These are phyloP conservation scores for Ramichloridium luteum DNA, from an alignment of 2,329 filamentous ascomycete species.

Conservation along the genomic window DNA sequence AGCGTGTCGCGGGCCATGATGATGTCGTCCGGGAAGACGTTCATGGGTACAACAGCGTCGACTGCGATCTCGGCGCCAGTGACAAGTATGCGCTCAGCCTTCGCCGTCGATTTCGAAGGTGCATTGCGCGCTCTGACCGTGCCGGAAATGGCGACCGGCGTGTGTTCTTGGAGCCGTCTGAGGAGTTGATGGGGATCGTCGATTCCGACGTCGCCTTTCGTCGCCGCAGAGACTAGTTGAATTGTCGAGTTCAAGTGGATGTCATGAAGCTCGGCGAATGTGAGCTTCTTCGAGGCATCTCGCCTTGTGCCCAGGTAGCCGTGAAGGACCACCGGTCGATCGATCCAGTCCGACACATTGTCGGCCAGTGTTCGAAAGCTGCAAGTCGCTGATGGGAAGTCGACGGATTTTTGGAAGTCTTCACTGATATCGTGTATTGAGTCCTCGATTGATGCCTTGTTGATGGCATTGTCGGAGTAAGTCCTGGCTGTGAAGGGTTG, in stretches of 20 bases:
- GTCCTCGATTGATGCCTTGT: too few species aligned
- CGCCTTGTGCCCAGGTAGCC: slow-evolving; percentile 62
- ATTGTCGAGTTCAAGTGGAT: slow-evolving; percentile 31
- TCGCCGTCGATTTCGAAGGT: slow-evolving; percentile 18
- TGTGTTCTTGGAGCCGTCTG: slow-evolving; percentile 27
- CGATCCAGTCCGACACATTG: slow-evolving; percentile 16
- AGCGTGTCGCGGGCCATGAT: slow-evolving; percentile 62
- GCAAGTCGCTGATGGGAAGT: slow-evolving; percentile 36
- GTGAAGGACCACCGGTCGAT: slow-evolving; percentile 41
- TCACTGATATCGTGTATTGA: too few species aligned
- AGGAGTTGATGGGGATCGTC: slow-evolving; percentile 16
- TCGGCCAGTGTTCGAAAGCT: slow-evolving; percentile 19
- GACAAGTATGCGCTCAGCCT: slow-evolving; percentile 5
- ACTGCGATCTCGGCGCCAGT: slow-evolving; percentile 10
- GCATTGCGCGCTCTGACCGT: slow-evolving; percentile 32
- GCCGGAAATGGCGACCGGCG: slow-evolving; percentile 43
- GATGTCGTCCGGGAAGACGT: slow-evolving; percentile 61
- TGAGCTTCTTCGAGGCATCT: slow-evolving; percentile 55
- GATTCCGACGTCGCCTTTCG: slow-evolving; percentile 17
- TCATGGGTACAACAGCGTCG: too few species aligned
- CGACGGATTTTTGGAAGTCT: slow-evolving; percentile 25
- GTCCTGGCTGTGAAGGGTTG: too few species aligned
- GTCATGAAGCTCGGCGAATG: slow-evolving; percentile 51
- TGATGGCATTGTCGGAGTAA: too few species aligned
- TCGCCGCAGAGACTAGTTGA: slow-evolving; percentile 23